Evolutionary conservation across 805 yeast genomes (phyloP).

Genomic region (Phaffomyces opuntiae): DNA sequence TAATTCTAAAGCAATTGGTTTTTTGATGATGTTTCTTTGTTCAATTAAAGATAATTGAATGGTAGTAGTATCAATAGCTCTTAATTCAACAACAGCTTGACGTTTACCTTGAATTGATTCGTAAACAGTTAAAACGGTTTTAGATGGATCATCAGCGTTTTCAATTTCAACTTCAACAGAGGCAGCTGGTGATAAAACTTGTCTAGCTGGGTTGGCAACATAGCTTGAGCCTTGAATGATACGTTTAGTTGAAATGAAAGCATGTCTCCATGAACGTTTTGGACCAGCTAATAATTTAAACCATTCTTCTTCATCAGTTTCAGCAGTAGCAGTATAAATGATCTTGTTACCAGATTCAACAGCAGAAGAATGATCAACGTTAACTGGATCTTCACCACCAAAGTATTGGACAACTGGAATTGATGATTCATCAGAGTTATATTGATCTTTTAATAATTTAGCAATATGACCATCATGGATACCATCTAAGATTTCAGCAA

Average conservation of each 20-base stretch:
- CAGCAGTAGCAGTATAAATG: conserved; percentile 33
- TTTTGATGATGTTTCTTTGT: conserved; percentile 74
- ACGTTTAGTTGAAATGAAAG: conserved; percentile 71
- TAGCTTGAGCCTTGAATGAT: conserved; percentile 82
- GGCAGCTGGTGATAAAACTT: conserved; percentile 70
- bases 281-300: conserved; percentile 75
- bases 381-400: conserved; percentile 53
- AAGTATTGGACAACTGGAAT: conserved; percentile 90
- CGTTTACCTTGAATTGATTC: conserved; percentile 70
- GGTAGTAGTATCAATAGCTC: conserved; percentile 38
- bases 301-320: conserved; percentile 47
- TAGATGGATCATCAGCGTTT: conserved; percentile 40
- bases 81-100: conserved; percentile 60
- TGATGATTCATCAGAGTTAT: conserved; percentile 58
- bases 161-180: conserved; percentile 57
- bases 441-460: conserved; percentile 59
- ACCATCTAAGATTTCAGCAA: conserved; percentile 79
- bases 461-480: conserved; percentile 88
- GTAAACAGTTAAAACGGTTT: conserved; percentile 54
- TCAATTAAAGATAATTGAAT: conserved; percentile 77
- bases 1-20: conserved; percentile 70
- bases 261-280: conserved; percentile 81
- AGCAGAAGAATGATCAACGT: conserved; percentile 27
- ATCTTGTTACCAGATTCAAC: conserved; percentile 27
- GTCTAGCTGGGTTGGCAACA: conserved; percentile 70